Percentiles rank a stretch among this genome's conserved stretches.
phyloP scores from a whole-genome alignment of 306 rosid species.

The Prunus salicina region DNA sequence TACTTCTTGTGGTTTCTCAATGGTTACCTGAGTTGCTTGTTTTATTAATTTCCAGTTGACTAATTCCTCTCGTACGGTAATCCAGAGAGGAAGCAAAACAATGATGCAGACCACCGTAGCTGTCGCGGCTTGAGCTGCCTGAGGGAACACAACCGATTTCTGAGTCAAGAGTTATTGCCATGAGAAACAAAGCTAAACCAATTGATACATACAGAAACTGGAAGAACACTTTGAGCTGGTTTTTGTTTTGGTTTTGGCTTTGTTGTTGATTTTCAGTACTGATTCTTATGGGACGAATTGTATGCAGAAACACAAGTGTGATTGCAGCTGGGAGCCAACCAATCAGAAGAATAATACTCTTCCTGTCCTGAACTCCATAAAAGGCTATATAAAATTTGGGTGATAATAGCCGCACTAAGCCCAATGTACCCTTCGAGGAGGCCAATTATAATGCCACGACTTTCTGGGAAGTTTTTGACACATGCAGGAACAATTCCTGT shows the following conservation, averaged over 20 bases:
- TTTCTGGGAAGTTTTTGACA: slow-evolving; percentile 58
- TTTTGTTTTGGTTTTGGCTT: slow-evolving; percentile 7
- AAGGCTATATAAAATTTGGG: slow-evolving; percentile 31
- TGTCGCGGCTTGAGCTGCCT: background rate
- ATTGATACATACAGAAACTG: slow-evolving; percentile 28
- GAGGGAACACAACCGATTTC: background rate
- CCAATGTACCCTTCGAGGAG: slow-evolving; percentile 62
- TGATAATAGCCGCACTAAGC: slow-evolving; percentile 34
- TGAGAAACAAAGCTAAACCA: slow-evolving; percentile 33
- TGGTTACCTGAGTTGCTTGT: background rate
- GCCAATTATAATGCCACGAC: slow-evolving; percentile 60
- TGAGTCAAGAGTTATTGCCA: slow-evolving; percentile 27
- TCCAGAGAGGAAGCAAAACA: slow-evolving; percentile 28
- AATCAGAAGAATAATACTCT: slow-evolving; percentile 28
- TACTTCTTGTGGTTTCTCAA: background rate
- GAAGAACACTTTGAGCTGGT: slow-evolving; percentile 28
- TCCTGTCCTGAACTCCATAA: slow-evolving; percentile 18
- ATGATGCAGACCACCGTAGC: slow-evolving; percentile 17
- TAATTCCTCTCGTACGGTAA: slow-evolving; percentile 23
- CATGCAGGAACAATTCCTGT: slow-evolving; percentile 5
- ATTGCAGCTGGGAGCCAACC: slow-evolving; percentile 37
- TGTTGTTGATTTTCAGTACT: background rate
- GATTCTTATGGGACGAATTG: slow-evolving; percentile 20
- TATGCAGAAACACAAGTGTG: slow-evolving; percentile 15
- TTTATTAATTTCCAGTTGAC: slow-evolving; percentile 2